Conservation (phyloP, 257 asterid species). For the Parsonsia alboflavescens region DNA sequence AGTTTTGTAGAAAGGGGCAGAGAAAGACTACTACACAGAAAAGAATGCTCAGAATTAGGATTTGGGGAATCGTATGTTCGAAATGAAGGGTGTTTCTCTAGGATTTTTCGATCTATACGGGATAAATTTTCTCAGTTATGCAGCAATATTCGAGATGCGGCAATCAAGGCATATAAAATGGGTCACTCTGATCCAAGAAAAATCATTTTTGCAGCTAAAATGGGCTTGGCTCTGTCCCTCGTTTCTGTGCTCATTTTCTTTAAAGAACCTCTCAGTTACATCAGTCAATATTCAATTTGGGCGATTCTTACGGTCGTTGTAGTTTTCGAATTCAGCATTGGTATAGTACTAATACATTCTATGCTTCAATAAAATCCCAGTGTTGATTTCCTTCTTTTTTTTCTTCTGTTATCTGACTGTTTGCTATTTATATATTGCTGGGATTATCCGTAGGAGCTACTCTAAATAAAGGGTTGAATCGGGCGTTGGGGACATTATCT, state of each 20-base stretch:
- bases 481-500: conserved; percentile 44
- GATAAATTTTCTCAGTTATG: conserved; percentile 12
- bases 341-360: conserved; percentile 20
- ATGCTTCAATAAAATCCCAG: neutral
- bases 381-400: neutral
- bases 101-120: conserved; percentile 25
- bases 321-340: conserved; percentile 88
- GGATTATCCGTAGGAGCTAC: conserved; percentile 35
- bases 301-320: conserved; percentile 67
- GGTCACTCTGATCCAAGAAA: conserved; percentile 50
- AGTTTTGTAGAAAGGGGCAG: conserved; percentile 56
- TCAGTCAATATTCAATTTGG: conserved; percentile 41
- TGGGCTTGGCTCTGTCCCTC: conserved; percentile 40
- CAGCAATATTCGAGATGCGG: conserved; percentile 7
- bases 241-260: conserved; percentile 48
- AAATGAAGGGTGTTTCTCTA: conserved; percentile 29
- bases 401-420: neutral
- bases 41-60: conserved; percentile 43
- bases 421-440: neutral
- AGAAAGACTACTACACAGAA: conserved; percentile 48
- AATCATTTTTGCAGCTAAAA: conserved; percentile 37
- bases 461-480: conserved; percentile 43
- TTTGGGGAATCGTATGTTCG: conserved; percentile 20
- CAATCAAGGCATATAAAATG: conserved; percentile 28
- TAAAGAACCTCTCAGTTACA: conserved; percentile 35